Conservation (phyloP, 2,329 filamentous ascomycete species). For the Arthrocladium fulminans region DNA sequence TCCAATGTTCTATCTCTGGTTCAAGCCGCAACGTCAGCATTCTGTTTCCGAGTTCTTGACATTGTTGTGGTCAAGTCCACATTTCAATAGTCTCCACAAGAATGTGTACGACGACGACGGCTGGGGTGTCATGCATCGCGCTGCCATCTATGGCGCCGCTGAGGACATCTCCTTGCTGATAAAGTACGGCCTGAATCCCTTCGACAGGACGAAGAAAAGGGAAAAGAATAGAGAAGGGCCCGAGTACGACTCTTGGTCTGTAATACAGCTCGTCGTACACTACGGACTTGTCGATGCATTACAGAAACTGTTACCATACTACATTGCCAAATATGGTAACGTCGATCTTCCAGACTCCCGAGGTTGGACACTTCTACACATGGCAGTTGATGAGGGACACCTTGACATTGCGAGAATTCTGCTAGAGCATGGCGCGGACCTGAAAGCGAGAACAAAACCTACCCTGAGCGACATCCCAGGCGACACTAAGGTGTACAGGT, state of each 20-base stretch:
- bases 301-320: not conserved
- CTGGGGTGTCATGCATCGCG: constrained; percentile 10
- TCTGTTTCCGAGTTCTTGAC: not conserved
- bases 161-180: constrained; percentile 7
- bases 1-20: constrained; percentile 8
- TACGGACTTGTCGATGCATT: constrained; percentile 4
- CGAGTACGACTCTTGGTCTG: not conserved
- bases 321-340: constrained; percentile 1
- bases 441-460: constrained; percentile 2
- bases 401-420: constrained; percentile 3
- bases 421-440: constrained; percentile 3
- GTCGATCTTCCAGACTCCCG: not conserved
- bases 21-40: not conserved
- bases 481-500: not conserved
- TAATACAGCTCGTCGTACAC: constrained; percentile 4
- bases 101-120: not conserved
- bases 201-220: not conserved
- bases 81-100: not conserved
- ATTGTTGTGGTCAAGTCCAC: not conserved
- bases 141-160: constrained; percentile 6
- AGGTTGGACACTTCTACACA: constrained; percentile 10
- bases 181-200: constrained; percentile 5
- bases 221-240: not conserved
- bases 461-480: not conserved
- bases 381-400: constrained; percentile 7